phyloP scores from a whole-genome alignment of 805 yeast species.

The Ogataea neopini region DNA sequence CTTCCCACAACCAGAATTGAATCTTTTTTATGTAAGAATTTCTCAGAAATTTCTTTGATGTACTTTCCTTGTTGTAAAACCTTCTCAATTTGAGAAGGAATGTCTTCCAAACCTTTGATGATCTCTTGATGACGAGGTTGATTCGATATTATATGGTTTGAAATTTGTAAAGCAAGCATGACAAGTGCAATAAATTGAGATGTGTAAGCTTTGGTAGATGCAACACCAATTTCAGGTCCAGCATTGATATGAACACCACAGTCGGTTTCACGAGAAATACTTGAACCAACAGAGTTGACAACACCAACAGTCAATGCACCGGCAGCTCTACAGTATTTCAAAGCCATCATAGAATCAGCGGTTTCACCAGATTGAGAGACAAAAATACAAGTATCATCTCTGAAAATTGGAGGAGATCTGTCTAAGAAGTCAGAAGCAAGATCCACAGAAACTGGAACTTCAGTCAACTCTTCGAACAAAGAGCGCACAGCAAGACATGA shows the following conservation, averaged over 20 bases:
- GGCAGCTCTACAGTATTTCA: conserved; percentile 92
- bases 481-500: conserved; percentile 97
- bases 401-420: conserved; percentile 93
- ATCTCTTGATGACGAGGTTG: conserved; percentile 77
- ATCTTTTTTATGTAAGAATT: conserved; percentile 74
- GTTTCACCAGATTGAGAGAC: conserved; percentile 99
- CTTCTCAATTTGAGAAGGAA: conserved; percentile 81
- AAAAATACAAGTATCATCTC: conserved; percentile 96
- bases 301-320: conserved; percentile 98
- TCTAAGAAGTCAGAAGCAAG: conserved; percentile 94
- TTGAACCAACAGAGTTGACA: conserved; percentile 96
- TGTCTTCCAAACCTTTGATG: conserved; percentile 77
- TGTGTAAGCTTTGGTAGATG: conserved; percentile 98
- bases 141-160: conserved; percentile 85
- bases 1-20: conserved; percentile 91
- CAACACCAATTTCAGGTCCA: conserved; percentile 99
- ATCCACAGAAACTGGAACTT: conserved; percentile 90
- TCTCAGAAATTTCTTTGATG: conserved; percentile 74
- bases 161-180: conserved; percentile 92
- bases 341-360: conserved; percentile 93
- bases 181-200: conserved; percentile 97
- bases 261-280: conserved; percentile 94
- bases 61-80: conserved; percentile 72
- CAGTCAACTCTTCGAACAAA: conserved; percentile 93
- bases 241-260: conserved; percentile 99